Base-by-base conservation (phyloP, 306 rosid species). In the Parietaria judaica region DNA sequence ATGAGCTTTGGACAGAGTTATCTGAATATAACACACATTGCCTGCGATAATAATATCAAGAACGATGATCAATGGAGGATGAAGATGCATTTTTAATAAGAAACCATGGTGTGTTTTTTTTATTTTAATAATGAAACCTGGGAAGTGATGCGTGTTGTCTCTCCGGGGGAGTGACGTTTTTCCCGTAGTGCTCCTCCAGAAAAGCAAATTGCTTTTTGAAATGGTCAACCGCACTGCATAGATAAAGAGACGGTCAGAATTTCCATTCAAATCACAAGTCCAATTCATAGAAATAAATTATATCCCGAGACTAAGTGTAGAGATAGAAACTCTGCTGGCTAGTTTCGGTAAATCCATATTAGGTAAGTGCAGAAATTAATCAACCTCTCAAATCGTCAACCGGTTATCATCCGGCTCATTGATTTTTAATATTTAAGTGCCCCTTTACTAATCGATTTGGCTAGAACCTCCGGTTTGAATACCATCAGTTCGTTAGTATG, bases 121-220 rank as follows among this genome's bases (percentile, higher is more conserved):
- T 23, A 23, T 23, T 23, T 23, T 0, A 72, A 44, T 58, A 48
- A 68, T 49, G 31, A 68, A 69, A 88, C 99, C 99, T 83, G 15
- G 98, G 98, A 56, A 92, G 79, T 7, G 98, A 92, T 61, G 98
- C 98, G 67, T 92, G 98, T 53, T 88, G 96, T 74, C 98, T 82
- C 85, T 86, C 96, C 17, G 85, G 98, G 9, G 98, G 94, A 64
- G 79, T 66, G 61, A 78, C 98, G 38, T 80, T 72, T 66, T 88
- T 92, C 51, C 95, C 96, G 8, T 88, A 86, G 76, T 88, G 95
- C 78, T 88, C 98, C 80, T 92, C 98, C 7, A 92, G 98, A 79
- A 57, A 92, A 61, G 98, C 95, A 80, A 92, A 92, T 77, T 92
- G 98, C 85, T 92, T 92, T 76, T 92, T 92, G 76, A 88, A 92